These are phyloP conservation scores for Thuja plicata DNA, from an alignment of 83 land plant genomes.

Conservation along the genomic window DNA sequence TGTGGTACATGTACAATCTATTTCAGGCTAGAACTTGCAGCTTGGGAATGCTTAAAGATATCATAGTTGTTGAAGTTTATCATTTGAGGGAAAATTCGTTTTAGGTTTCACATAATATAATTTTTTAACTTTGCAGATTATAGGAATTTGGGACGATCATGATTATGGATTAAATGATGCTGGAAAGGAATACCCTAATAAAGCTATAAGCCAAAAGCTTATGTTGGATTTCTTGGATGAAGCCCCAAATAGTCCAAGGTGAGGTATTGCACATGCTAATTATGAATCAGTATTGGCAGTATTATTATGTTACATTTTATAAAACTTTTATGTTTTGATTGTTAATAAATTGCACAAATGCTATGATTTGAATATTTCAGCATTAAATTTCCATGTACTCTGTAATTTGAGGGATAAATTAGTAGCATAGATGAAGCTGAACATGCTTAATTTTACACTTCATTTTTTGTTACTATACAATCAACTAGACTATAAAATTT, in stretches of 20 bases:
- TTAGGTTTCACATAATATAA: neutral
- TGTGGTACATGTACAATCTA: neutral
- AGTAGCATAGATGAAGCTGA: neutral
- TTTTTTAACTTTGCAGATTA: constrained; percentile 42
- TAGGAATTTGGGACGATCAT: constrained; percentile 98
- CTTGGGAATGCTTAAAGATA: neutral
- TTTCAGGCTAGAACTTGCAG: neutral
- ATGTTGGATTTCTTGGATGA: constrained; percentile 90
- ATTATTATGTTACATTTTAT: neutral
- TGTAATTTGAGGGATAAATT: neutral
- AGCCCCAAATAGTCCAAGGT: constrained; percentile 74
- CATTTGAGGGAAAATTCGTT: neutral
- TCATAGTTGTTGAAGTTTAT: neutral
- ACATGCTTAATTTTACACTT: neutral
- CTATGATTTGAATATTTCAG: neutral
- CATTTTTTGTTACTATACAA: neutral
- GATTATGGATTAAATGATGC: constrained; percentile 94
- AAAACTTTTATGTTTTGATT: neutral
- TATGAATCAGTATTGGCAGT: neutral
- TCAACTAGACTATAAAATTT: neutral
- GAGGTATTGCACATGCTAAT: neutral
- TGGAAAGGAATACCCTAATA: constrained; percentile 73
- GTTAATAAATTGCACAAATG: neutral
- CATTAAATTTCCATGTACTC: neutral
- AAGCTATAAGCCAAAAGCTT: constrained; percentile 61